phyloP scores from a whole-genome alignment of 768 basidiomycete genomes.

The Butyriboletus loyo region DNA sequence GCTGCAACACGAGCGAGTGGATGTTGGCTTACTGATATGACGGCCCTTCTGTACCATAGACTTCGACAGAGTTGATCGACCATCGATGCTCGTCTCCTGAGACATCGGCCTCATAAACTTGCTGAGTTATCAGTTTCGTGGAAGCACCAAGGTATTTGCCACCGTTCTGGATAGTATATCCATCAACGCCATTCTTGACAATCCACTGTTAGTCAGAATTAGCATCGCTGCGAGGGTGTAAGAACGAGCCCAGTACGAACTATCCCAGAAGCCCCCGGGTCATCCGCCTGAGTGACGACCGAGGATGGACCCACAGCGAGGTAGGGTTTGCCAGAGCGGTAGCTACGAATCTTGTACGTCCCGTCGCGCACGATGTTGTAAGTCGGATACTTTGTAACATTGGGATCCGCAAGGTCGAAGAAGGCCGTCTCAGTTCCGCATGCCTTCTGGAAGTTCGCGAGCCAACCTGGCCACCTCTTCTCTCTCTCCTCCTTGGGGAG shows the following conservation, averaged over 20 bases:
- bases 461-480: no score
- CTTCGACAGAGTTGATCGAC: background rate
- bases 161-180: background rate
- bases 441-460: no score
- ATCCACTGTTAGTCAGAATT: background rate
- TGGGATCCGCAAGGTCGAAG: no score
- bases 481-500: no score
- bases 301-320: background rate
- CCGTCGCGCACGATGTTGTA: background rate
- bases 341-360: constrained; percentile 3
- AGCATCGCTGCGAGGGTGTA: background rate
- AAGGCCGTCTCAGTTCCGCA: no score
- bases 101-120: background rate
- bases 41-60: background rate
- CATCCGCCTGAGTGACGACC: background rate
- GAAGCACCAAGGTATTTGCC: background rate
- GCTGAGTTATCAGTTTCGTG: background rate
- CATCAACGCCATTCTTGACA: background rate
- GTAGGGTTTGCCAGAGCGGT: background rate
- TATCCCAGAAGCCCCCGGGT: background rate
- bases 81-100: background rate
- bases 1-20: no score
- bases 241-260: background rate
- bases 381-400: no score
- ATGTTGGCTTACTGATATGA: background rate